Percentiles rank a stretch among this genome's conserved stretches.
phyloP scores from a whole-genome alignment of 805 yeast genomes.

The Candida easanensis region DNA sequence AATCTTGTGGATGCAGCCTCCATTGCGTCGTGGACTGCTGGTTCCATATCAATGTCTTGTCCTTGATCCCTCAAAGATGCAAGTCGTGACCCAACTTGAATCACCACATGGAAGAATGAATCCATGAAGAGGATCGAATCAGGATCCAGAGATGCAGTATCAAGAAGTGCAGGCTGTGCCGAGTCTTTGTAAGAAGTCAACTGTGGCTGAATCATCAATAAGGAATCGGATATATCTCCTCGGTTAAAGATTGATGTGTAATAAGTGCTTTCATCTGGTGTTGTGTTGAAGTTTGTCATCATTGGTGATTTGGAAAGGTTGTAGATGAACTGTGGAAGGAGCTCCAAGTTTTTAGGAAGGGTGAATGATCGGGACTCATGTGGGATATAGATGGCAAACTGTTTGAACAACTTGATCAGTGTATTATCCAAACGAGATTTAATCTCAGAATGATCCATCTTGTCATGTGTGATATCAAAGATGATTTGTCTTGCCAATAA shows the following conservation, averaged over 20 bases:
- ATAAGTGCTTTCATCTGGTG: conserved; percentile 97
- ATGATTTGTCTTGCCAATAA: conserved; percentile 84
- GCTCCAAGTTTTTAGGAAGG: conserved; percentile 71
- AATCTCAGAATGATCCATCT: conserved; percentile 66
- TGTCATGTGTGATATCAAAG: conserved; percentile 67
- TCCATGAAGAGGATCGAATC: conserved; percentile 83
- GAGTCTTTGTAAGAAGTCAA: conserved; percentile 75
- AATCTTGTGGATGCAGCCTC: conserved; percentile 82
- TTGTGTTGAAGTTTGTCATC: conserved; percentile 88
- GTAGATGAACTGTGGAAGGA: conserved; percentile 91
- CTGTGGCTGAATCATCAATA: conserved; percentile 95
- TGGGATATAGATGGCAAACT: conserved; percentile 86
- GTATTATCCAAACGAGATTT: conserved; percentile 85
- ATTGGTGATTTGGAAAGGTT: conserved; percentile 92
- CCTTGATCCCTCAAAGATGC: conserved; percentile 93
- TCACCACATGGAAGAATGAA: conserved; percentile 92
- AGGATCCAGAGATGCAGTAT: conserved; percentile 83
- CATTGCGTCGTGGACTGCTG: conserved; percentile 86
- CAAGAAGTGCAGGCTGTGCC: conserved; percentile 84
- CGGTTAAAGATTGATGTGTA: conserved; percentile 83
- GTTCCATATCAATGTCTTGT: conserved; percentile 79
- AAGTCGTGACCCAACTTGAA: conserved; percentile 87
- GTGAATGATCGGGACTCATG: conserved; percentile 79
- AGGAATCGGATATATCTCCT: conserved; percentile 85
- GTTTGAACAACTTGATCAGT: conserved; percentile 80